A percentile compares a stretch with the other conserved stretches of the same genome.
These are phyloP conservation scores for Plasmodium knowlesi DNA, from an alignment of 169 alveolate genomes.

Conservation along the genomic window DNA sequence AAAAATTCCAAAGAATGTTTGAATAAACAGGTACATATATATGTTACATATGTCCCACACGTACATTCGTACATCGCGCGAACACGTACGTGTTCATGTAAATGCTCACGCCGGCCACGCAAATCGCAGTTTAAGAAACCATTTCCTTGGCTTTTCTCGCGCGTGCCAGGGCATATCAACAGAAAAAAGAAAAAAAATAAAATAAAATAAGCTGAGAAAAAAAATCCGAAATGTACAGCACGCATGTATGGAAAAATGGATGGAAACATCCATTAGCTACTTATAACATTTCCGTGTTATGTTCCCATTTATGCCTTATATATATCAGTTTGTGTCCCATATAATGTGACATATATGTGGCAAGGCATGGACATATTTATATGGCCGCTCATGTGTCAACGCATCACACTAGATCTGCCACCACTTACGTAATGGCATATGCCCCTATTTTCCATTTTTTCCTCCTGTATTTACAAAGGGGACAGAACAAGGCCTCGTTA, in stretches of 20 bases:
- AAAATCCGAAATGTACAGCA: not conserved
- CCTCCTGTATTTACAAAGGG: not conserved
- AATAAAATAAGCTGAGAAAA: not conserved
- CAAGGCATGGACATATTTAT: not conserved
- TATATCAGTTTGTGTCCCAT: not conserved
- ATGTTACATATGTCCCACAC: not conserved
- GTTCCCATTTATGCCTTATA: not conserved
- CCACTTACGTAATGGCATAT: not conserved
- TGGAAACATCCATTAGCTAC: not conserved
- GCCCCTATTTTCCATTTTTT: not conserved
- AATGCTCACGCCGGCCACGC: not conserved
- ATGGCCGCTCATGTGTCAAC: not conserved
- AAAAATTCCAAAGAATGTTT: not conserved
- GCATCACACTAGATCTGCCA: not conserved
- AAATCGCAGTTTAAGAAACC: not conserved
- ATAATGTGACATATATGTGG: not conserved
- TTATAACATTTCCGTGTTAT: not conserved
- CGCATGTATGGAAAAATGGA: not conserved
- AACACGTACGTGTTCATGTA: not conserved
- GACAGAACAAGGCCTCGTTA: not conserved
- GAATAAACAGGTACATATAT: not conserved
- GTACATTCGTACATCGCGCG: not conserved
- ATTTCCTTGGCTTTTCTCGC: not conserved
- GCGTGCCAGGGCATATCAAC: not conserved
- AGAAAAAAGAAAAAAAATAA: not conserved